These are phyloP conservation scores for Candida sphagnicola DNA, from an alignment of 805 yeast genomes.

Conservation along the genomic window DNA sequence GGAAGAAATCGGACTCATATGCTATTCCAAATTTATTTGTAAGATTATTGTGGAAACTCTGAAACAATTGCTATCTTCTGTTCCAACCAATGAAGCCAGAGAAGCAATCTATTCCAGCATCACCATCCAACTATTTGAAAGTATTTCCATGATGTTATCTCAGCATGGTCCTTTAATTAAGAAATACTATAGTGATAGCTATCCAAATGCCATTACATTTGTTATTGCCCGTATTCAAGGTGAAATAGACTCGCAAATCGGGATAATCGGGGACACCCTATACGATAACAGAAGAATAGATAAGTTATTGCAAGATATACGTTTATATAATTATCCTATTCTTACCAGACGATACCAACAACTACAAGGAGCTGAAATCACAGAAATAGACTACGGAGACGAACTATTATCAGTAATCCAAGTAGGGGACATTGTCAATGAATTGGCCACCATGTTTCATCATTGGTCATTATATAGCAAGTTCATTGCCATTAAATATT, in stretches of 20 bases:
- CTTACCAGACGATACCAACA: conserved; percentile 15
- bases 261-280: conserved; percentile 81
- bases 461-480: conserved; percentile 81
- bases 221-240: conserved; percentile 73
- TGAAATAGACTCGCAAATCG: conserved; percentile 92
- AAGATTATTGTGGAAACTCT: conserved; percentile 78
- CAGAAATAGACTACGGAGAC: conserved; percentile 24
- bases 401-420: conserved; percentile 52
- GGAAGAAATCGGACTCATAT: conserved; percentile 64
- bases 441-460: conserved; percentile 71
- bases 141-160: conserved; percentile 74
- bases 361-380: conserved; percentile 6
- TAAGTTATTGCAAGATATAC: conserved; percentile 51
- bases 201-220: conserved; percentile 53
- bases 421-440: conserved; percentile 64
- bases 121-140: conserved; percentile 70
- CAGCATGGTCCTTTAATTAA: conserved; percentile 83
- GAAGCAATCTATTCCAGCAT: conserved; percentile 58
- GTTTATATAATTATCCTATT: conserved; percentile 40
- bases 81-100: conserved; percentile 15
- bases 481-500: conserved; percentile 69
- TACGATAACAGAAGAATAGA: conserved; percentile 67
- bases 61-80: conserved; percentile 53
- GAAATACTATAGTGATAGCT: conserved; percentile 54
- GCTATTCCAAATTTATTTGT: conserved; percentile 85